These are phyloP conservation scores for Hypoxylon rickii DNA, from an alignment of 495 filamentous ascomycete genomes.

Conservation along the genomic window DNA sequence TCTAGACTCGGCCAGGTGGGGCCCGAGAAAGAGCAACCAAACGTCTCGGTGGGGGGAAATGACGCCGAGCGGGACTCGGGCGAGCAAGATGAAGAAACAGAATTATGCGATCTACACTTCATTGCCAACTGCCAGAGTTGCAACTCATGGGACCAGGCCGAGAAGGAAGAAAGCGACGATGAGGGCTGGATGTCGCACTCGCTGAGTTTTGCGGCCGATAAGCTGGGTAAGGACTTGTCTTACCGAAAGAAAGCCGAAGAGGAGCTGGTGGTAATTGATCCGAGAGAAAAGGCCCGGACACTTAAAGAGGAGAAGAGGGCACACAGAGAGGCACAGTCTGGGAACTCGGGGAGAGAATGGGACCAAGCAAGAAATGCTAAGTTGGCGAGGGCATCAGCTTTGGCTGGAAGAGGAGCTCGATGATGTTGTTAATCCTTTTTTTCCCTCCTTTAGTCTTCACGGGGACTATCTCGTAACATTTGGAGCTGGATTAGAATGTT, in stretches of 20 bases:
- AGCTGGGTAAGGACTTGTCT: slow-evolving; percentile 85
- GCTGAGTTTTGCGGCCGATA: slow-evolving; percentile 85
- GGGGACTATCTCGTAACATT: slow-evolving; percentile 4
- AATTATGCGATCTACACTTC: slow-evolving; percentile 88
- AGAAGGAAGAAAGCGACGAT: slow-evolving; percentile 66
- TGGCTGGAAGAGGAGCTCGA: slow-evolving; percentile 52
- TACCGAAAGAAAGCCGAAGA: slow-evolving; percentile 89
- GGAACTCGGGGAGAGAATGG: slow-evolving; percentile 58
- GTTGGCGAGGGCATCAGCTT: slow-evolving; percentile 45
- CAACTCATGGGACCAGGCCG: slow-evolving; percentile 70
- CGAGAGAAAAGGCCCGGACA: slow-evolving; percentile 79
- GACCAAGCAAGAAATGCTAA: slow-evolving; percentile 57
- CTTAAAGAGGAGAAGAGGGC: slow-evolving; percentile 65
- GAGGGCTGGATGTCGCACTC: slow-evolving; percentile 70
- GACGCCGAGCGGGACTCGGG: slow-evolving; percentile 36
- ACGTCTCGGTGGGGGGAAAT: slow-evolving; percentile 35
- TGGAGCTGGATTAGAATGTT: slow-evolving; percentile 2
- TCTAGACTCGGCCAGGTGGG: slow-evolving; percentile 71
- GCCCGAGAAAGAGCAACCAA: slow-evolving; percentile 48
- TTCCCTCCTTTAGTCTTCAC: neutral
- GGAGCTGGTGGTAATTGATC: slow-evolving; percentile 93
- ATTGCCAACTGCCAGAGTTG: slow-evolving; percentile 93
- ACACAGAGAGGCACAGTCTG: slow-evolving; percentile 53
- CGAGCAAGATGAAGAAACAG: slow-evolving; percentile 67
- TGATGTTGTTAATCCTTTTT: too few species aligned